Evolutionary conservation across 345 rosid species (phyloP), one percentile per base, ranked within the genome.

Genomic region (Crucihimalaya himalaica): DNA sequence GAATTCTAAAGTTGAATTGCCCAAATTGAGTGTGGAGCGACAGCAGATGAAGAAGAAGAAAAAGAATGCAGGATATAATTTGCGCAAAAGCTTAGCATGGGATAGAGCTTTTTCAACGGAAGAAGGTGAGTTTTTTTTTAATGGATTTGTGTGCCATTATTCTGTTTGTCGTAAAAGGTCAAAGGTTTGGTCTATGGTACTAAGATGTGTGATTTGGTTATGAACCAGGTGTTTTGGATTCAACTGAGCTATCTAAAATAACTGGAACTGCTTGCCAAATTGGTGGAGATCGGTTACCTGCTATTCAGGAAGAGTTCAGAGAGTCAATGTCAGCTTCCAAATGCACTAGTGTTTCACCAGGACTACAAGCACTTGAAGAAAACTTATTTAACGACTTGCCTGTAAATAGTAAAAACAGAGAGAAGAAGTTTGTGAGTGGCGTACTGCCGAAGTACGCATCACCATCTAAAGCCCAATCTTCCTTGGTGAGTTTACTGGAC

Each of bases 71-170:
- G 92, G 91, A 4, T 89, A 65, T 72, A 91, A 92, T 81, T 75
- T 95, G 81, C 83, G 97, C 39, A 92, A 92, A 72, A 95, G 99
- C 83, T 81, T 95, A 75, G 99, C 99, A 0, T 92, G 97, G 99
- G 80, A 95, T 50, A 80, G 80, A 52, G 97, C 97, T 58, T 92
- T 94, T 71, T 86, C 87, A 54, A 92, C 97, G 4, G 99, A 91
- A 73, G 97, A 87, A 88, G 99, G 99, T 94, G 34, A 53, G 12
- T 35, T 34, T 46, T 51, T 7, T 7, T 45, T n/a, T n/a, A n/a
- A 27, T 5, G 9, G 48, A 63, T 12, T 64, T 29, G 1, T 48
- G 57, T 12, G 8, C 12, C 11, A 16, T 8, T 70, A 27, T 65
- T 39, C 47, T 63, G 14, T 59, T 32, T 43, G 16, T 34, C 4